A percentile compares a stretch with the other conserved stretches of the same genome.
phyloP scores from a whole-genome alignment of 192 early-diverging fungal genomes.

The Coemansia sp. region DNA sequence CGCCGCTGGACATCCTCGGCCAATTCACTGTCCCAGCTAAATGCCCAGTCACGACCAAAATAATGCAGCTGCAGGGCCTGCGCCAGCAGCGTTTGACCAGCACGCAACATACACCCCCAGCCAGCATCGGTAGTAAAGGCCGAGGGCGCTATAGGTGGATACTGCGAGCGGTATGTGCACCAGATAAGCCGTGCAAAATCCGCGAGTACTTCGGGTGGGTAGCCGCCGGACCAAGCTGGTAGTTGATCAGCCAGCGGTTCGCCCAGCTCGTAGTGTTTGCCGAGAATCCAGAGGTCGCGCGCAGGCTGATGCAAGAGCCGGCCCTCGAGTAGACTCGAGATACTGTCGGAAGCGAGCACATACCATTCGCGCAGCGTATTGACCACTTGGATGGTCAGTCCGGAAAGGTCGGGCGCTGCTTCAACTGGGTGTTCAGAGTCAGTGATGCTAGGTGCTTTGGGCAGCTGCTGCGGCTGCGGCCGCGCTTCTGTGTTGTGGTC shows the following conservation, averaged over 20 bases:
- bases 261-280: conserved; percentile 28
- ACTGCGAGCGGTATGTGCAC: conserved; percentile 91
- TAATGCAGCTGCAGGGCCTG: conserved; percentile 73
- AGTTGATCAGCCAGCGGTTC: conserved; percentile 5
- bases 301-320: conserved; percentile 30
- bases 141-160: conserved; percentile 70
- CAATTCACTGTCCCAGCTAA: conserved; percentile 8
- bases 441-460: too few relatives aligned
- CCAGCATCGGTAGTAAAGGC: conserved; percentile 85
- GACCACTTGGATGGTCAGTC: conserved; percentile 29
- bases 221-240: conserved; percentile 5
- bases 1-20: conserved; percentile 13
- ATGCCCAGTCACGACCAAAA: conserved; percentile 63
- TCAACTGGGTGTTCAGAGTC: neutral
- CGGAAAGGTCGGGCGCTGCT: conserved; percentile 7
- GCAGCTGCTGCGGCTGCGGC: too few relatives aligned
- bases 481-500: too few relatives aligned
- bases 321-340: conserved; percentile 36
- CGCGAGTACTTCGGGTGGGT: conserved; percentile 57
- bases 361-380: conserved; percentile 50
- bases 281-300: conserved; percentile 46
- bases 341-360: conserved; percentile 43
- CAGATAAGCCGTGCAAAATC: conserved; percentile 85
- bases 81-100: conserved; percentile 88
- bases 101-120: conserved; percentile 97